A percentile compares a stretch with the other conserved stretches of the same genome.
Conservation (phyloP, 768 basidiomycete species). For the Tephrocybe sp. region DNA sequence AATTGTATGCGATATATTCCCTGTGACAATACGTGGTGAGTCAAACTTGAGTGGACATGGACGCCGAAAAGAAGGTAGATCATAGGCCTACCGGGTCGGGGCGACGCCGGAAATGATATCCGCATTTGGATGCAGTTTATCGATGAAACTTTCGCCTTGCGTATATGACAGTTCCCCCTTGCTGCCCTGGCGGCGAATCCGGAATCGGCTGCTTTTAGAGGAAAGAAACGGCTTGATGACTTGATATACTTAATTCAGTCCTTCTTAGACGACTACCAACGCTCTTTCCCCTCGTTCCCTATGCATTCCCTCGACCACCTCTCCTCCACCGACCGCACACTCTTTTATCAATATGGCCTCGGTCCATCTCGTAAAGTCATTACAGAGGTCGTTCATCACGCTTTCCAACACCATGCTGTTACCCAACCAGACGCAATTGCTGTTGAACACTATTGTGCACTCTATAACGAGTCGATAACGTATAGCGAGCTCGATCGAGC, state of each 20-base stretch:
- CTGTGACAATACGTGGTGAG: no score
- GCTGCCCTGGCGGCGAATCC: constrained; percentile 8
- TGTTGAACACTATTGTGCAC: constrained; percentile 40
- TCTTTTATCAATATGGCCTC: constrained; percentile 44
- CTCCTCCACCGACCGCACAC: constrained; percentile 35
- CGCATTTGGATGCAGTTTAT: constrained; percentile 5
- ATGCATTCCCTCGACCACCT: constrained; percentile 14
- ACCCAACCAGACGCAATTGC: constrained; percentile 40
- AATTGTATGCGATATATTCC: no score
- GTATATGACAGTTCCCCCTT: neutral
- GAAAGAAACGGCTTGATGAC: constrained; percentile 4
- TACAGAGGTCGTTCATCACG: constrained; percentile 52
- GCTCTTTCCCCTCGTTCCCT: neutral
- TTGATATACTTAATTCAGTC: constrained; percentile 4
- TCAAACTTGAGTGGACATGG: no score
- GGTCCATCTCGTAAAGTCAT: constrained; percentile 34
- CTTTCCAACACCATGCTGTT: constrained; percentile 47
- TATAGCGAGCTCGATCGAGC: constrained; percentile 48
- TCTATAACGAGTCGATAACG: constrained; percentile 37
- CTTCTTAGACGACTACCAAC: neutral
- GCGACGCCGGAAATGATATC: neutral
- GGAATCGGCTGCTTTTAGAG: constrained; percentile 4
- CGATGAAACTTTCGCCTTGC: neutral
- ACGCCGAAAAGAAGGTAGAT: no score
- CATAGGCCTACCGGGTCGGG: neutral